phyloP scores from a whole-genome alignment of 73 alveolate genomes.

The Paramecium pentaurelia region DNA sequence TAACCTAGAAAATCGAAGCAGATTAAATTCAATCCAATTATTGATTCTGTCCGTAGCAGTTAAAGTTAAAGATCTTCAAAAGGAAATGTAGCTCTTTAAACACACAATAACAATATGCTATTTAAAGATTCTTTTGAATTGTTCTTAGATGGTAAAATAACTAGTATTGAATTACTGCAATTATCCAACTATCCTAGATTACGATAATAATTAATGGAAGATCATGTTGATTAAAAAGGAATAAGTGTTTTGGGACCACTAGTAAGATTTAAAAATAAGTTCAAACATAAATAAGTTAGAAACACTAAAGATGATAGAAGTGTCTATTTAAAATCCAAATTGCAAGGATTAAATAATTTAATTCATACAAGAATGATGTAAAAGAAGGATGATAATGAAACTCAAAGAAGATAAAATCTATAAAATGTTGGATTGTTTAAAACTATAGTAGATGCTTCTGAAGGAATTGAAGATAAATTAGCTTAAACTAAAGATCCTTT shows the following conservation, averaged over 20 bases:
- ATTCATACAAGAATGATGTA: neutral
- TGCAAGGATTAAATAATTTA: neutral
- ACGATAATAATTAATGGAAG: neutral
- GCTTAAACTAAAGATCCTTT: neutral
- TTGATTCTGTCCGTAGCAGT: neutral
- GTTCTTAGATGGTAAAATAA: neutral
- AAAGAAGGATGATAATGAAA: constrained; percentile 9
- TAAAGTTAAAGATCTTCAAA: neutral
- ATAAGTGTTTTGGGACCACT: neutral
- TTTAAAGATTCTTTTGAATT: constrained; percentile 11
- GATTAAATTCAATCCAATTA: neutral
- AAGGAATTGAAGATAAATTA: neutral
- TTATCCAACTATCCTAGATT: constrained; percentile 3
- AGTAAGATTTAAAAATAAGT: neutral
- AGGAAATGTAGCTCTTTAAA: neutral
- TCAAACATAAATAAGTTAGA: neutral
- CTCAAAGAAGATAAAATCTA: neutral
- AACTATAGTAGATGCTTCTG: constrained; percentile 30
- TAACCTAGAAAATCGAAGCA: constrained; percentile 2
- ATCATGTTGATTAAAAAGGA: neutral
- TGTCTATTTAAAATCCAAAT: neutral
- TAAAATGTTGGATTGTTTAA: constrained; percentile 20
- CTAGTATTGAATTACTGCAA: constrained; percentile 17
- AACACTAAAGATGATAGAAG: neutral
- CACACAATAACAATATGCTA: neutral